Conservation (phyloP, 1,284 basidiomycete genomes). For the Fomitopsis palustris region DNA sequence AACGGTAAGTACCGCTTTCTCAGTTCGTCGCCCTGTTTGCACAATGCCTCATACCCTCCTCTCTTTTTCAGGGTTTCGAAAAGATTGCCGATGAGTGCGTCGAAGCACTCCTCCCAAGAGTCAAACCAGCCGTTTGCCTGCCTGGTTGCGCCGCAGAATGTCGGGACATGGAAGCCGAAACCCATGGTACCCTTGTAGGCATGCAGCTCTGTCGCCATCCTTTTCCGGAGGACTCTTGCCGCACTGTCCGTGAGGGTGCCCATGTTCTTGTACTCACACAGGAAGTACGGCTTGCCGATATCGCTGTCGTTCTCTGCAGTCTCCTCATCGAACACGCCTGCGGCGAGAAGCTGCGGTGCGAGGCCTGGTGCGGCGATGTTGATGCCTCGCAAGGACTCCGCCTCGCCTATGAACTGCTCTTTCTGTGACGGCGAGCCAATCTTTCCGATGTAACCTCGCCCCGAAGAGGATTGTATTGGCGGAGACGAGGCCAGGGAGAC, state of each 20-base stretch:
- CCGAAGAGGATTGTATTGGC: slow-evolving; percentile 52
- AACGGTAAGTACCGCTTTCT: slow-evolving; percentile 45
- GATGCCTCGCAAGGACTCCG: slow-evolving; percentile 69
- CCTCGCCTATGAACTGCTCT: slow-evolving; percentile 72
- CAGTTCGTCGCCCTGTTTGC: slow-evolving; percentile 52
- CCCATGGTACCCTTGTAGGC: slow-evolving; percentile 46
- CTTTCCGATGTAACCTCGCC: slow-evolving; percentile 60
- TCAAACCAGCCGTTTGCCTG: slow-evolving; percentile 75
- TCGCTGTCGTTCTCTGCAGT: slow-evolving; percentile 27
- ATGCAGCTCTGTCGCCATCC: slow-evolving; percentile 66
- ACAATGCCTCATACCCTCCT: slow-evolving; percentile 45
- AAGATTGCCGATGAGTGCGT: slow-evolving; percentile 65
- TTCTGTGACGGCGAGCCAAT: slow-evolving; percentile 44
- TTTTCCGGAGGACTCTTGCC: slow-evolving; percentile 54
- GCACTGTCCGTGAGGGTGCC: slow-evolving; percentile 41
- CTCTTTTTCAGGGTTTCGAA: slow-evolving; percentile 49
- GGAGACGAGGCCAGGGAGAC: slow-evolving; percentile 46
- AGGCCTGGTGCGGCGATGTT: slow-evolving; percentile 60
- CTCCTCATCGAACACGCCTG: slow-evolving; percentile 37
- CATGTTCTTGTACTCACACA: slow-evolving; percentile 73
- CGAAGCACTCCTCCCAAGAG: slow-evolving; percentile 73
- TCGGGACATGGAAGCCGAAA: slow-evolving; percentile 77
- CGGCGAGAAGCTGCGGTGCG: slow-evolving; percentile 59
- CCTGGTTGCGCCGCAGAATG: slow-evolving; percentile 78
- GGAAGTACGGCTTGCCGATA: slow-evolving; percentile 57